These are phyloP conservation scores for Santalum album DNA, from an alignment of 164 flowering plant species.

Conservation along the genomic window DNA sequence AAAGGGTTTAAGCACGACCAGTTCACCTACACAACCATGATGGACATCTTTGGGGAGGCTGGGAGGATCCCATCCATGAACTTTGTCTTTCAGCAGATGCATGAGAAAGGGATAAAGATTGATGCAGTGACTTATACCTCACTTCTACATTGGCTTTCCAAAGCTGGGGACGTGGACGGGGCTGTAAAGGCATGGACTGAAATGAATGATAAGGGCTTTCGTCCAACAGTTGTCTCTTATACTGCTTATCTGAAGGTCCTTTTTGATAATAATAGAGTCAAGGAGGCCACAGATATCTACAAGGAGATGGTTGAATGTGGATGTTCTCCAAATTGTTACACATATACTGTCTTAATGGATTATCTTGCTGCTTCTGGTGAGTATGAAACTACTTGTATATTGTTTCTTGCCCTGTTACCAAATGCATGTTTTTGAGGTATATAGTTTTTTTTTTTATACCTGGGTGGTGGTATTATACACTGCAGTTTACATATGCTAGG, in stretches of 20 bases:
- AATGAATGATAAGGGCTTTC: slow-evolving; percentile 55
- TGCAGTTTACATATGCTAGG: background rate
- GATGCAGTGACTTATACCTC: slow-evolving; percentile 80
- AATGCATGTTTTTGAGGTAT: background rate
- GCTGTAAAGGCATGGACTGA: slow-evolving; percentile 64
- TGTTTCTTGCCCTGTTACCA: slow-evolving; percentile 3
- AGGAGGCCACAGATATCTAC: slow-evolving; percentile 62
- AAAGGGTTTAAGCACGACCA: slow-evolving; percentile 83
- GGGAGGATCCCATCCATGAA: slow-evolving; percentile 78
- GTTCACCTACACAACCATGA: slow-evolving; percentile 86
- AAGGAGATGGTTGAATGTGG: slow-evolving; percentile 74
- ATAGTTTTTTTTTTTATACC: too few relatives aligned
- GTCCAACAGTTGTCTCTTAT: slow-evolving; percentile 77
- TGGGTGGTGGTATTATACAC: too few relatives aligned
- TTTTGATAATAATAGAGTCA: slow-evolving; percentile 42
- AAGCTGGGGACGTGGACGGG: slow-evolving; percentile 63
- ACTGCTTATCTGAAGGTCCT: slow-evolving; percentile 88
- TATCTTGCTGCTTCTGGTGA: slow-evolving; percentile 70
- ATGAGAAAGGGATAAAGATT: slow-evolving; percentile 55
- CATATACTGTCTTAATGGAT: slow-evolving; percentile 83
- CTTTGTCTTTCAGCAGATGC: slow-evolving; percentile 61
- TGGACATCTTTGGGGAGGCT: slow-evolving; percentile 94
- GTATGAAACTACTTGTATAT: slow-evolving; percentile 7
- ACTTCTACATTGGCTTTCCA: slow-evolving; percentile 76
- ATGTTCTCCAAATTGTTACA: slow-evolving; percentile 64